phyloP scores from a whole-genome alignment of 805 yeast species.

The Schizosaccharomyces lindneri region DNA sequence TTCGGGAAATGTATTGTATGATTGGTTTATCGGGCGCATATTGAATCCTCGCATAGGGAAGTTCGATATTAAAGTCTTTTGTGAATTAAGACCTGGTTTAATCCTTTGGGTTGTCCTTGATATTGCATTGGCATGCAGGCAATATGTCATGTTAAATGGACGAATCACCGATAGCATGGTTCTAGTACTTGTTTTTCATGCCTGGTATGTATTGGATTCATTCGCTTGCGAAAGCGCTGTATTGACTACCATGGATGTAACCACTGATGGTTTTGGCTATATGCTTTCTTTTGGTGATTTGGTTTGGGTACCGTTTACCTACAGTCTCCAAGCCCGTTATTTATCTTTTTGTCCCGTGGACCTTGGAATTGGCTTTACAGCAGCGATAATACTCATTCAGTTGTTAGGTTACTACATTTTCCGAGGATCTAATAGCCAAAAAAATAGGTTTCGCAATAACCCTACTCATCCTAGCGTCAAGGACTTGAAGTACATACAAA shows the following conservation, averaged over 20 bases:
- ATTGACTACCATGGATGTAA: conserved; percentile 81
- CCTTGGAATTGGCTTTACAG: conserved; percentile 21
- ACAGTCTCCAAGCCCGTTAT: conserved; percentile 65
- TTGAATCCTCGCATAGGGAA: conserved; percentile 70
- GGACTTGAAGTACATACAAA: conserved; percentile 38
- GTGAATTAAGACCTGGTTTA: conserved; percentile 89
- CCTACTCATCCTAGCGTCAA: conserved; percentile 24
- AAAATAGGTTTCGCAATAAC: conserved; percentile 61
- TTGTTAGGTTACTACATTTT: conserved; percentile 54
- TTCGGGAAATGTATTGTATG: conserved; percentile 47
- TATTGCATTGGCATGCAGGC: conserved; percentile 52
- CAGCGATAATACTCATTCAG: conserved; percentile 24
- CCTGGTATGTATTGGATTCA: conserved; percentile 72
- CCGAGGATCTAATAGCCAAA: conserved; percentile 63
- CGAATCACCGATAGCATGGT: conserved; percentile 44
- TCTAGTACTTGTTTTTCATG: conserved; percentile 43
- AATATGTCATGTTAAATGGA: conserved; percentile 32
- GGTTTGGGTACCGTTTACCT: conserved; percentile 77
- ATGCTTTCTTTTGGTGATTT: conserved; percentile 91
- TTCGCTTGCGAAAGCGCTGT: conserved; percentile 76
- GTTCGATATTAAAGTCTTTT: conserved; percentile 72
- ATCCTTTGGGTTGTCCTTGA: conserved; percentile 63
- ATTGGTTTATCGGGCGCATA: conserved; percentile 85
- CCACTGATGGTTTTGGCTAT: conserved; percentile 91
- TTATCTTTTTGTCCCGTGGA: conserved; percentile 37